Conservation (phyloP, 805 yeast species). For the Priceomyces carsonii region DNA sequence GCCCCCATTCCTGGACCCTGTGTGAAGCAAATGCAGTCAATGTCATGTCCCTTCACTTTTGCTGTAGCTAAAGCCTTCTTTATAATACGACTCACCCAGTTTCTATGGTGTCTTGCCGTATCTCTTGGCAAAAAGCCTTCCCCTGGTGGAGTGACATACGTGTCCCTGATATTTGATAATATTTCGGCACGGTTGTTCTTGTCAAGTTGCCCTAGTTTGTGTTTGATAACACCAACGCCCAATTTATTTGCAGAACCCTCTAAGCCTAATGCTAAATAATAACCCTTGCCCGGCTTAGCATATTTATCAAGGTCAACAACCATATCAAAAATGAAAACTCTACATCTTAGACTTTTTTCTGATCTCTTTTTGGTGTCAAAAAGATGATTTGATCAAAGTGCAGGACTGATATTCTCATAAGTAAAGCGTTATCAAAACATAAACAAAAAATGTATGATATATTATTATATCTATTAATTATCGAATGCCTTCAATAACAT, state of each 20-base stretch:
- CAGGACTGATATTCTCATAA: constrained; percentile 5
- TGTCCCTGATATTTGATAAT: constrained; percentile 88
- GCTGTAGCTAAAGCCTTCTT: constrained; percentile 68
- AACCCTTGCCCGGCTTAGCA: constrained; percentile 42
- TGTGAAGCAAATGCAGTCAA: constrained; percentile 88
- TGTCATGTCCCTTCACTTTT: constrained; percentile 45
- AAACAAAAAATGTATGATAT: too few relatives aligned
- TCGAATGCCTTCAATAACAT: constrained; percentile 20
- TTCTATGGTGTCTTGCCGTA: constrained; percentile 93
- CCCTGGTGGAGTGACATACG: constrained; percentile 96
- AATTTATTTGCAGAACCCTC: constrained; percentile 98
- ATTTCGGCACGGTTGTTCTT: constrained; percentile 67
- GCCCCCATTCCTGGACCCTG: constrained; percentile 99
- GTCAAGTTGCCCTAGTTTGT: constrained; percentile 59
- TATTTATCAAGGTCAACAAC: constrained; percentile 50
- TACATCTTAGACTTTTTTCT: too few relatives aligned
- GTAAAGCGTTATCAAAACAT: constrained; percentile 5
- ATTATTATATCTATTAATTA: too few relatives aligned
- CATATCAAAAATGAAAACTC: constrained; percentile 11
- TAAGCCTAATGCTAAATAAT: constrained; percentile 79
- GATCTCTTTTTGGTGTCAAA: too few relatives aligned
- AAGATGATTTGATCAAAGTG: constrained; percentile 1
- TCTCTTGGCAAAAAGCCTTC: constrained; percentile 97
- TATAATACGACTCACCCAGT: constrained; percentile 86
- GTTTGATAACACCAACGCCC: constrained; percentile 90